phyloP scores from a whole-genome alignment of 2,329 filamentous ascomycete species.

The Colletotrichum neosansevieriae region DNA sequence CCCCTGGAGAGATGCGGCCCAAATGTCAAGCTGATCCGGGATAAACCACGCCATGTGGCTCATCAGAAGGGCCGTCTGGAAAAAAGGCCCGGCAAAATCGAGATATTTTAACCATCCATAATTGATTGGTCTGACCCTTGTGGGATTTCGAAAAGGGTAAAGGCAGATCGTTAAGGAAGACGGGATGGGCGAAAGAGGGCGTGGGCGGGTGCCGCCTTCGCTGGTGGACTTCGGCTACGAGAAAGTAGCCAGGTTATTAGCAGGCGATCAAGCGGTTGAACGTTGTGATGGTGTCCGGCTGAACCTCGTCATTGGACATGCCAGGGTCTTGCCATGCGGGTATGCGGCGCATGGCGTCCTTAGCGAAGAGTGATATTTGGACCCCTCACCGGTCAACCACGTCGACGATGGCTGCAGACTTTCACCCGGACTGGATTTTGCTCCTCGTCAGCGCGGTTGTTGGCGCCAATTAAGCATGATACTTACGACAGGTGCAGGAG shows the following conservation, averaged over 20 bases:
- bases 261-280: slow-evolving; percentile 7
- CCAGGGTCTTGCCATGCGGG: slow-evolving; percentile 27
- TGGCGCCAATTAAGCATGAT: too few relatives aligned
- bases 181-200: slow-evolving; percentile 5
- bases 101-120: slow-evolving; percentile 44
- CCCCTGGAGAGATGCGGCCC: slow-evolving; percentile 17
- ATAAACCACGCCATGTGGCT: slow-evolving; percentile 34
- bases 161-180: slow-evolving; percentile 21
- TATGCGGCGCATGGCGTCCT: slow-evolving; percentile 15
- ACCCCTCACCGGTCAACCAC: slow-evolving; percentile 9
- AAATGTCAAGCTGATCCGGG: slow-evolving; percentile 11
- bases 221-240: not conserved
- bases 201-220: not conserved
- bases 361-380: slow-evolving; percentile 14
- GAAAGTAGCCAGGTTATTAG: slow-evolving; percentile 2
- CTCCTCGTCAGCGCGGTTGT: too few relatives aligned
- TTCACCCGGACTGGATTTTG: not conserved
- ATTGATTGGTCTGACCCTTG: slow-evolving; percentile 16
- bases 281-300: slow-evolving; percentile 25
- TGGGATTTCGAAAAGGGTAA: not conserved
- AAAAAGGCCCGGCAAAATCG: slow-evolving; percentile 45
- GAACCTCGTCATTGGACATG: slow-evolving; percentile 16
- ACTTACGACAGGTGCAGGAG: too few relatives aligned
- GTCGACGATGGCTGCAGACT: not conserved
- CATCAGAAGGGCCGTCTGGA: slow-evolving; percentile 42